A percentile compares a stretch with the other conserved stretches of the same genome.
Conservation (phyloP, 768 basidiomycete genomes). For the Basidioascus undulatus region DNA sequence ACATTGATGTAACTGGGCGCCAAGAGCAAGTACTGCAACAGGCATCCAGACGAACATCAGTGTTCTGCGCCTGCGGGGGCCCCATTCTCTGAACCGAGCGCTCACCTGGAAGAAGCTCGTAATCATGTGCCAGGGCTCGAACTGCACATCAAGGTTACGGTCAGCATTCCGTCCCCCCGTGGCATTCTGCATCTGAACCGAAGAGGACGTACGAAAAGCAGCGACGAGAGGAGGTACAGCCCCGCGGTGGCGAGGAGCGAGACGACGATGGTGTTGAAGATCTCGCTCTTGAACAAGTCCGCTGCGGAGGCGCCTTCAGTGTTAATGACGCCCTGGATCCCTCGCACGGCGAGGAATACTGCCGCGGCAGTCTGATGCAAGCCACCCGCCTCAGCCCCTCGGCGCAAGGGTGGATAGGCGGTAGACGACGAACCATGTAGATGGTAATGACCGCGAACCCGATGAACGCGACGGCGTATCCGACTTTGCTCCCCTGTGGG, state of each 20-base stretch:
- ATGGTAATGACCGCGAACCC: conserved; percentile 75
- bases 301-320: conserved; percentile 27
- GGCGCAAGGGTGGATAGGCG: too few species aligned
- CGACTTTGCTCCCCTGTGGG: conserved; percentile 49
- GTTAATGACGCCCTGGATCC: conserved; percentile 46
- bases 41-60: neutral
- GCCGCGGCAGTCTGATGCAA: conserved; percentile 34
- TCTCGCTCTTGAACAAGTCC: conserved; percentile 9
- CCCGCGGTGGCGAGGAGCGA: conserved; percentile 73
- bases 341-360: conserved; percentile 60
- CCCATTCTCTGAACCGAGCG: conserved; percentile 15
- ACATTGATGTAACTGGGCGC: conserved; percentile 86
- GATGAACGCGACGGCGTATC: conserved; percentile 60
- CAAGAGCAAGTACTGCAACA: conserved; percentile 69
- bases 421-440: too few species aligned
- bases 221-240: conserved; percentile 54
- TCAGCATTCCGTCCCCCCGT: neutral
- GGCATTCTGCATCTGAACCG: neutral
- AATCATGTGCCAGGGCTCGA: conserved; percentile 97
- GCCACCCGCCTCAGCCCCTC: too few species aligned
- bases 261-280: conserved; percentile 60
- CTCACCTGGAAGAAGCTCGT: conserved; percentile 89
- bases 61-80: neutral
- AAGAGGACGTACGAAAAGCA: conserved; percentile 39
- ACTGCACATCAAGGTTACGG: conserved; percentile 22